Evolutionary conservation across 176 grass and related monocot species (phyloP), one percentile per base, ranked within the genome.

Genomic region (Panicum miliaceum): DNA sequence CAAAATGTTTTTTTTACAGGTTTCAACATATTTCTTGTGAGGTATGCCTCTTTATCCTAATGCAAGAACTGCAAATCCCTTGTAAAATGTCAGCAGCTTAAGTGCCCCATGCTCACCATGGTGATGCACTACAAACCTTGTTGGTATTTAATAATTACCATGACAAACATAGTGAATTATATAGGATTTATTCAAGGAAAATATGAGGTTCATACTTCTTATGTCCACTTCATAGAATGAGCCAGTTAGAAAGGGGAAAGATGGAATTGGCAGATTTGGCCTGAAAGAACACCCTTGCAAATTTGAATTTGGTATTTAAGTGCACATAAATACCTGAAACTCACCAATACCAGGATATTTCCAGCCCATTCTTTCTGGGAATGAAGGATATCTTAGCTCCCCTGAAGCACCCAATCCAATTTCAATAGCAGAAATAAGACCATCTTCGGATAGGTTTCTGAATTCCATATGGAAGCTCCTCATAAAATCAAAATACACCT

Each of bases 401-500:
- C 95, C 95, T 57, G 84, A 94, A 93, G 82, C 82, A 90, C 95
- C 95, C 58, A 98, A 78, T 75, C 95, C 92, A 80, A 98, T 91
- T 86, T 98, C 95, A 64, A 98, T 73, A 80, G 90, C 67, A 87
- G 84, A 89, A 91, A 98, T 93, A 57, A 92, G 77, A 41, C 92
- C 89, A 75, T 92, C 91, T 64, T 98, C 82, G 45, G 92, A 90
- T 52, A 98, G 48, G 69, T 80, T 89, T 90, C 89, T 84, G 84
- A 98, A 98, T 87, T 98, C 95, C 82, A 87, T 93, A 69, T 88
- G 89, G 65, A 98, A 95, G 83, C 91, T 98, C 91, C 95, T 95
- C 95, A 95, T 98, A 63, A 98, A 98, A 90, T 98, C 95, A 93
- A 95, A 98, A 88, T 87, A 93, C 40, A 93, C 89, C 95, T 94